Evolutionary conservation across 768 basidiomycete genomes (phyloP).

Genomic region (Clathrus columnatus): DNA sequence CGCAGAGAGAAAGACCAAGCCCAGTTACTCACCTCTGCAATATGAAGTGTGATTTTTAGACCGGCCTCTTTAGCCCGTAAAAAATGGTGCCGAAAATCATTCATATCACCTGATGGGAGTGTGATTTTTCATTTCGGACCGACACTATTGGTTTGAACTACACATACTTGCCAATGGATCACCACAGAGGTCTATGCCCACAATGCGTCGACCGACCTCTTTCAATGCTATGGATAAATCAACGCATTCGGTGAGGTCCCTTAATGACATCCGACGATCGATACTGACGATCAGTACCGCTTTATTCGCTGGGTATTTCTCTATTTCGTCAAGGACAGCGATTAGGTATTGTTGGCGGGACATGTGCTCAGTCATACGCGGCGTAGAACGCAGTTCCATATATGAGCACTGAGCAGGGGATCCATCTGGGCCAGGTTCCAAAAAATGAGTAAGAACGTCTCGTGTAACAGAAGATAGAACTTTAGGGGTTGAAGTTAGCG

Average conservation of each 20-base stretch:
- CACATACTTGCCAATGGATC: conserved; percentile 40
- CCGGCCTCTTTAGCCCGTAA: conserved; percentile 47
- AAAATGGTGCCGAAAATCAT: conserved; percentile 42
- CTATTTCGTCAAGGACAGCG: conserved; percentile 57
- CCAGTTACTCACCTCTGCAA: conserved; percentile 57
- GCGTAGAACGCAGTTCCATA: conserved; percentile 79
- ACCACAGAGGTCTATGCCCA: conserved; percentile 78
- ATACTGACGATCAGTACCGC: conserved; percentile 65
- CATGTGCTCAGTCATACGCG: conserved; percentile 52
- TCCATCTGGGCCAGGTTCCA: conserved; percentile 24
- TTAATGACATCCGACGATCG: conserved; percentile 58
- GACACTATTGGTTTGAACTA: background rate
- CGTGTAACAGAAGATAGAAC: conserved; percentile 47
- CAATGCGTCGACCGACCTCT: conserved; percentile 48
- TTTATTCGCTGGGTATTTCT: conserved; percentile 39
- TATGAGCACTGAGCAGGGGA: conserved; percentile 50
- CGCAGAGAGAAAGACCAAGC: background rate
- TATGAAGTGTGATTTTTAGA: conserved; percentile 68
- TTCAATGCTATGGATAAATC: conserved; percentile 47
- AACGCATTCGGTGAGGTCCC: conserved; percentile 47
- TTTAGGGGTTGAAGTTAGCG: conserved; percentile 54
- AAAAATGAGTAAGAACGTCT: conserved; percentile 59
- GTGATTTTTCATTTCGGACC: background rate
- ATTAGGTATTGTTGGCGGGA: conserved; percentile 50
- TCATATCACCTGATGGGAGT: conserved; percentile 39